Evolutionary conservation across 2,329 filamentous ascomycete genomes (phyloP).

Genomic region (Tolypocladium endophyticum): DNA sequence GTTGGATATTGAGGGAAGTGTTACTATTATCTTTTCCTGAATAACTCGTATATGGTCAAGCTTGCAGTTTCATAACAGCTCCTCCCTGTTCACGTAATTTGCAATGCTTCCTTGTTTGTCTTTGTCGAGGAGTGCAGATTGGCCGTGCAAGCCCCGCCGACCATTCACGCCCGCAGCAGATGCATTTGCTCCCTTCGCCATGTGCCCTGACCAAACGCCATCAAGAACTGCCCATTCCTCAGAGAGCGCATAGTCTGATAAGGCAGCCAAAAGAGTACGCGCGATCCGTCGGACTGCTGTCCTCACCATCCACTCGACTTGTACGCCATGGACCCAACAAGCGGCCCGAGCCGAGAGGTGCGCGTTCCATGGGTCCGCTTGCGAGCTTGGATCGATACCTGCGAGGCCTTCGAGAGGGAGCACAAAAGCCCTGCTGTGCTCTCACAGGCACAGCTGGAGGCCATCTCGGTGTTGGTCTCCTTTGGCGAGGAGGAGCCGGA

Average conservation of each 20-base stretch:
- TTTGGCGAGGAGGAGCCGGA: constrained; percentile 16
- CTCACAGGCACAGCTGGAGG: constrained; percentile 24
- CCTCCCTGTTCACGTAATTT: background rate
- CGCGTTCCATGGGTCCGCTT: constrained; percentile 22
- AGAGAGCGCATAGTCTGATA: background rate
- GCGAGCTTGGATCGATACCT: constrained; percentile 27
- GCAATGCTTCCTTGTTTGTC: background rate
- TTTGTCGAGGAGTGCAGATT: background rate
- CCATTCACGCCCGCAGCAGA: background rate
- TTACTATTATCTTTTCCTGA: no score
- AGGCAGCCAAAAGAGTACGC: background rate
- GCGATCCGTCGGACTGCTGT: background rate
- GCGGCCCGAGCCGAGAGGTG: background rate
- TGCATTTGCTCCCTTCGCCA: background rate
- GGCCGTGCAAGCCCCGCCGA: background rate
- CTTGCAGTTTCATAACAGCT: background rate
- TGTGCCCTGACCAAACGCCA: background rate
- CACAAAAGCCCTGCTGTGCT: constrained; percentile 23
- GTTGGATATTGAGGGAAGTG: no score
- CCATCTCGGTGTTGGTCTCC: constrained; percentile 28
- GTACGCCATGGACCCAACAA: background rate
- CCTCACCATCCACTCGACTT: background rate
- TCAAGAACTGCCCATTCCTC: background rate
- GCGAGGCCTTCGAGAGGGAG: constrained; percentile 23
- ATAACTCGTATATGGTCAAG: no score